phyloP scores from a whole-genome alignment of 371 early-diverging fungal genomes.

The Circinella minor region DNA sequence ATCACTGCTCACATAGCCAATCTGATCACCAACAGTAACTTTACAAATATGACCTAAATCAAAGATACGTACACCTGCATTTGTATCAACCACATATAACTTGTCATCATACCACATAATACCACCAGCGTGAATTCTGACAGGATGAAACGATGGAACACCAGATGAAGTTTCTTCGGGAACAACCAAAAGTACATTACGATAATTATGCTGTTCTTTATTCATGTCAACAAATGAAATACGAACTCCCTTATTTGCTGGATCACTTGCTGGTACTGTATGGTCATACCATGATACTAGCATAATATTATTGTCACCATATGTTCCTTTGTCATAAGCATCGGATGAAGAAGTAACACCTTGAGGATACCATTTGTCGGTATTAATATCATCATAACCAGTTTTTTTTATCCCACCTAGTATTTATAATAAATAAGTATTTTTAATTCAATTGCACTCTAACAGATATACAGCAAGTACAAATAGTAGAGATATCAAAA shows the following conservation, averaged over 20 bases:
- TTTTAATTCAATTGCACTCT: too few relatives aligned
- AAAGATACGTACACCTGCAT: slow-evolving; percentile 13
- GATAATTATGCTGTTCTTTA: neutral
- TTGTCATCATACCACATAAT: slow-evolving; percentile 17
- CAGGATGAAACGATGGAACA: slow-evolving; percentile 7
- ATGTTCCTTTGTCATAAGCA: slow-evolving; percentile 17
- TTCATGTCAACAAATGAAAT: slow-evolving; percentile 15
- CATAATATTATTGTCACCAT: slow-evolving; percentile 13
- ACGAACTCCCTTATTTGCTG: slow-evolving; percentile 16
- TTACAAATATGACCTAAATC: slow-evolving; percentile 17
- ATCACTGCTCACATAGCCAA: slow-evolving; percentile 14
- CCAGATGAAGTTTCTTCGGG: neutral
- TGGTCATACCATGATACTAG: slow-evolving; percentile 16
- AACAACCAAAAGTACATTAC: slow-evolving; percentile 17
- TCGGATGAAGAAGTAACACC: slow-evolving; percentile 17
- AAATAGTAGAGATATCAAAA: neutral
- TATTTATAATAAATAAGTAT: neutral
- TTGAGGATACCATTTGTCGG: slow-evolving; percentile 18
- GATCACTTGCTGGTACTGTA: neutral
- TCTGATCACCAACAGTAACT: slow-evolving; percentile 8
- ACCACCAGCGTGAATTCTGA: slow-evolving; percentile 16
- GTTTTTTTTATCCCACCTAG: slow-evolving; percentile 12
- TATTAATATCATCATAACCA: slow-evolving; percentile 12
- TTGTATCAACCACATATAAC: slow-evolving; percentile 17
- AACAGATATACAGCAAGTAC: too few relatives aligned